Percentiles rank a stretch among this genome's conserved stretches.
phyloP scores from a whole-genome alignment of 768 basidiomycete species.

The Grammothele lineata region DNA sequence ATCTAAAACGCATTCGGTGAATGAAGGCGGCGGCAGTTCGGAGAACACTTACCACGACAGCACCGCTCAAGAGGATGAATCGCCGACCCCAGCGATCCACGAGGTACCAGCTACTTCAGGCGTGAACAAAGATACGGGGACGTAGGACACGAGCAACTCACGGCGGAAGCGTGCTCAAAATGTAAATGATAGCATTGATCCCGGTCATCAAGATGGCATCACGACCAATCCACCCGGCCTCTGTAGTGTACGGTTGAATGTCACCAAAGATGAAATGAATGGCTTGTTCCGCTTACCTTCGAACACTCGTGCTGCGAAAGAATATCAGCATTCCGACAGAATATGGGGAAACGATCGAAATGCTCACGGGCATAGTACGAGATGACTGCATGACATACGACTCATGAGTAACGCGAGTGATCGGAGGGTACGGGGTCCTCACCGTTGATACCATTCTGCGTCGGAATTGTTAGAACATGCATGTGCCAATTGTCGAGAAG shows the following conservation, averaged over 20 bases:
- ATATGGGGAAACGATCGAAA: too few species aligned
- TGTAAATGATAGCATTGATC: conserved; percentile 81
- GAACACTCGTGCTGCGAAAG: conserved; percentile 73
- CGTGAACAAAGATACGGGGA: conserved; percentile 8
- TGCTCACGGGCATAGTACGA: conserved; percentile 89
- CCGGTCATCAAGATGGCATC: conserved; percentile 96
- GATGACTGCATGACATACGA: conserved; percentile 54
- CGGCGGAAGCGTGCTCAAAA: conserved; percentile 81
- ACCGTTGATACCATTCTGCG: conserved; percentile 93
- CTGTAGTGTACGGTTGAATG: too few species aligned
- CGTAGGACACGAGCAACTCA: too few species aligned
- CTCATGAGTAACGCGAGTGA: too few species aligned
- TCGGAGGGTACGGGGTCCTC: conserved; percentile 1
- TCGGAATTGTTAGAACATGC: too few species aligned
- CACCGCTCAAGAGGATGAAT: conserved; percentile 81
- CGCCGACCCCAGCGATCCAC: conserved; percentile 91
- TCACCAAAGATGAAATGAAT: too few species aligned
- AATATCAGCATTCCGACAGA: too few species aligned
- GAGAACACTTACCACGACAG: conserved; percentile 57
- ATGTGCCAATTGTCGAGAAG: conserved; percentile 6
- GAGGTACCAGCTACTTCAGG: conserved; percentile 73
- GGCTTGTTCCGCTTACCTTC: conserved; percentile 52
- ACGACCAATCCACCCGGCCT: conserved; percentile 93
- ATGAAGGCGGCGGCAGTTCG: background rate
- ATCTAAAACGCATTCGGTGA: conserved; percentile 44